phyloP scores from a whole-genome alignment of 2,329 filamentous ascomycete genomes.

The Calonectria fujianensis region DNA sequence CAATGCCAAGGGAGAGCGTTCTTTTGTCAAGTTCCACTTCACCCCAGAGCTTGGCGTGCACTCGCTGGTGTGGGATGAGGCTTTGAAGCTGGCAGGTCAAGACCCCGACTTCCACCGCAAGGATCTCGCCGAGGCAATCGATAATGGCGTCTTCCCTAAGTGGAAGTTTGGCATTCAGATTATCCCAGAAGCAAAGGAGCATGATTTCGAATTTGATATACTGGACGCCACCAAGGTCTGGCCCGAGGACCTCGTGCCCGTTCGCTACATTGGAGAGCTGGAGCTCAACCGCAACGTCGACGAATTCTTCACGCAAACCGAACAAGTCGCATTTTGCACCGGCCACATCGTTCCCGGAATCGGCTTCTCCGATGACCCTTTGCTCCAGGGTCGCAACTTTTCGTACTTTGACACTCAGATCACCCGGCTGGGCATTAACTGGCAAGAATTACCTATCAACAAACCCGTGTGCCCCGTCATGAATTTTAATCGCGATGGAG shows the following conservation, averaged over 20 bases:
- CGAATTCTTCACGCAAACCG: constrained; percentile 88
- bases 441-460: constrained; percentile 86
- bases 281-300: constrained; percentile 88
- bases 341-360: constrained; percentile 87
- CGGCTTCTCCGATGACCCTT: constrained; percentile 84
- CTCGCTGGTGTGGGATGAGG: constrained; percentile 87
- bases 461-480: constrained; percentile 83
- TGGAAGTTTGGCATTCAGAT: constrained; percentile 91
- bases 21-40: constrained; percentile 87
- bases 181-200: constrained; percentile 80
- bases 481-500: constrained; percentile 86
- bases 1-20: constrained; percentile 80
- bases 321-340: constrained; percentile 90
- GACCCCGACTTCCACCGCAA: constrained; percentile 90
- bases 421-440: constrained; percentile 75
- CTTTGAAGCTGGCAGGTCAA: constrained; percentile 82
- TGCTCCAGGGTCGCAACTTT: constrained; percentile 84
- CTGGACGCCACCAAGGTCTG: constrained; percentile 91
- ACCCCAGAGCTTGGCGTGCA: constrained; percentile 85
- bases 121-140: constrained; percentile 84
- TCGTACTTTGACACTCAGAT: constrained; percentile 65
- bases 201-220: constrained; percentile 90
- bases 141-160: constrained; percentile 80
- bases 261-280: constrained; percentile 86
- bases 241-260: constrained; percentile 85